Percentiles rank a stretch among this genome's conserved stretches.
These are phyloP conservation scores for Botryosphaeria dothidea DNA, from an alignment of 2,329 filamentous ascomycete genomes.

Conservation along the genomic window DNA sequence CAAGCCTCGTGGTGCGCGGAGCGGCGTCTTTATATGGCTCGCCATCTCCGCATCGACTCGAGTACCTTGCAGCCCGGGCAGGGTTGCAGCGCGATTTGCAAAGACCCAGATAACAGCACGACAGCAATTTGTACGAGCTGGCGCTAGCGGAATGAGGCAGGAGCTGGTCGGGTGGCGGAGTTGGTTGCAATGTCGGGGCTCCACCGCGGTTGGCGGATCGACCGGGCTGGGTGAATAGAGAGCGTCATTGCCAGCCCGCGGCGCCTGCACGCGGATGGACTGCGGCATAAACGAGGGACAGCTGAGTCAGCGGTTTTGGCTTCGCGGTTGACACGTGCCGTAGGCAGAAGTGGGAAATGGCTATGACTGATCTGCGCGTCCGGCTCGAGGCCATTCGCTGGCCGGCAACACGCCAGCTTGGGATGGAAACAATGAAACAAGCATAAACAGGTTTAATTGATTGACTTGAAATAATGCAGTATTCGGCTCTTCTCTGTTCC, in stretches of 20 bases:
- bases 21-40: not conserved
- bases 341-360: not conserved
- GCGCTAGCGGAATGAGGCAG: constrained; percentile 7
- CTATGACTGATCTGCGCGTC: not conserved
- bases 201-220: not conserved
- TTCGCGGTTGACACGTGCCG: not conserved
- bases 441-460: not conserved
- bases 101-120: constrained; percentile 8
- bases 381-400: not conserved
- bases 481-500: not conserved
- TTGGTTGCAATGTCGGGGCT: not conserved
- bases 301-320: constrained; percentile 7
- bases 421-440: not conserved
- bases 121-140: not conserved
- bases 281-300: not conserved
- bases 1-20: not conserved
- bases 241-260: not conserved
- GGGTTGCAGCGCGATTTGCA: not conserved
- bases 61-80: not conserved
- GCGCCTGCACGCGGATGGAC: not conserved
- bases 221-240: not conserved
- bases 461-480: not conserved
- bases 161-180: not conserved
- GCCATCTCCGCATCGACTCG: not conserved
- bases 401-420: not conserved